phyloP scores from a whole-genome alignment of 257 asterid species.

The Petunia axillaris region DNA sequence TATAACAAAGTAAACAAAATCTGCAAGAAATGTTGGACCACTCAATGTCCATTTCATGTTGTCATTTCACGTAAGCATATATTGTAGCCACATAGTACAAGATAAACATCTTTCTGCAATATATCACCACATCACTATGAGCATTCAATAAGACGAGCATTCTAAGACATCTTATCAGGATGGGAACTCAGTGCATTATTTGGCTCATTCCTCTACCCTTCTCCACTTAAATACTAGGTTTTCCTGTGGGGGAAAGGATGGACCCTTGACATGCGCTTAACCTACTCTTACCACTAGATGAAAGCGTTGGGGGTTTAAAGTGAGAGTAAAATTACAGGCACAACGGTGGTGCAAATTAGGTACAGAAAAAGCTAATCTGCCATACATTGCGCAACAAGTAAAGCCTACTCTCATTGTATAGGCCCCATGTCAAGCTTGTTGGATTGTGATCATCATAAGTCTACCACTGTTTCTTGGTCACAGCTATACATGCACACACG shows the following conservation, averaged over 20 bases:
- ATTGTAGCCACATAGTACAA: constrained; percentile 4
- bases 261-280: no score
- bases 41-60: constrained; percentile 11
- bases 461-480: constrained; percentile 1
- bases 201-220: no score
- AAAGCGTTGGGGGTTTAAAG: no score
- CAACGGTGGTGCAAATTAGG: neutral
- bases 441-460: constrained; percentile 12
- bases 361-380: neutral
- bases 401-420: neutral
- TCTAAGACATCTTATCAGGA: neutral
- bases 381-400: neutral
- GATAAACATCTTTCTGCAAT: neutral
- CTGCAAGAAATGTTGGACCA: constrained; percentile 20
- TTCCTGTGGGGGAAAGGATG: no score
- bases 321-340: neutral
- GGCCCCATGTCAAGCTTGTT: neutral
- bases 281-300: no score
- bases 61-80: neutral
- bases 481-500: neutral
- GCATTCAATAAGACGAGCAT: constrained; percentile 21
- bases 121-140: constrained; percentile 15
- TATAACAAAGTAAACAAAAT: neutral
- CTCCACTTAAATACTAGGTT: no score
- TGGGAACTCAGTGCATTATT: neutral